These are phyloP conservation scores for Trichoderma breve DNA, from an alignment of 2,329 filamentous ascomycete genomes.

Conservation along the genomic window DNA sequence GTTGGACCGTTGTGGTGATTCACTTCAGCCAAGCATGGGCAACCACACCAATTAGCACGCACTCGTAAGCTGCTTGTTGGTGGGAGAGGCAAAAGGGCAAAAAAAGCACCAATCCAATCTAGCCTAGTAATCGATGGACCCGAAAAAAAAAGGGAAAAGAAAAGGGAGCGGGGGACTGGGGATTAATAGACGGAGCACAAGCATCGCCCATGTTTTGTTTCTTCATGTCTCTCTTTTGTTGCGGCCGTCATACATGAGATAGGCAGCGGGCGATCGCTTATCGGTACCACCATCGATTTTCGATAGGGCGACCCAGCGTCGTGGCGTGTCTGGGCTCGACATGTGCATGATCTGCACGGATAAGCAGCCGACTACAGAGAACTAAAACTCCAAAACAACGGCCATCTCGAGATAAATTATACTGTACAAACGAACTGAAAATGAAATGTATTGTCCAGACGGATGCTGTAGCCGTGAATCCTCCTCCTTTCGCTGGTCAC, in stretches of 20 bases:
- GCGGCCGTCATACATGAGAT: conserved; percentile 4
- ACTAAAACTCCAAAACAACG: not conserved
- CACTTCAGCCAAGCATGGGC: not conserved
- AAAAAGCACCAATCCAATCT: conserved; percentile 1
- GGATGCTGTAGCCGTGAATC: not conserved
- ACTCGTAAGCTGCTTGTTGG: conserved; percentile 4
- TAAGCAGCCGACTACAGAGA: not conserved
- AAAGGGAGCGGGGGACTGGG: not conserved
- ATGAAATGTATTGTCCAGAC: not conserved
- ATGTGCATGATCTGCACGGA: conserved; percentile 2
- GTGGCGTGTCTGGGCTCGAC: not conserved
- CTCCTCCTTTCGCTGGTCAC: not conserved
- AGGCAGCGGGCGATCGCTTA: conserved; percentile 1
- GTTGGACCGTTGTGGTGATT: not conserved
- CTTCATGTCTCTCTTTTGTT: not conserved
- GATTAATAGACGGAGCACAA: not conserved
- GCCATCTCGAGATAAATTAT: not conserved
- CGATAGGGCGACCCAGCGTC: not conserved
- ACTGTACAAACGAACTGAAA: not conserved
- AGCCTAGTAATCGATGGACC: not conserved
- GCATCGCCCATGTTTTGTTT: not conserved
- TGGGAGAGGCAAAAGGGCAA: not conserved
- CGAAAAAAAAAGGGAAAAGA: not conserved
- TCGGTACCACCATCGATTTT: not conserved
- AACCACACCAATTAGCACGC: not conserved